Evolutionary conservation across 106 monocot species (phyloP).

Genomic region (Agapanthus africanus): DNA sequence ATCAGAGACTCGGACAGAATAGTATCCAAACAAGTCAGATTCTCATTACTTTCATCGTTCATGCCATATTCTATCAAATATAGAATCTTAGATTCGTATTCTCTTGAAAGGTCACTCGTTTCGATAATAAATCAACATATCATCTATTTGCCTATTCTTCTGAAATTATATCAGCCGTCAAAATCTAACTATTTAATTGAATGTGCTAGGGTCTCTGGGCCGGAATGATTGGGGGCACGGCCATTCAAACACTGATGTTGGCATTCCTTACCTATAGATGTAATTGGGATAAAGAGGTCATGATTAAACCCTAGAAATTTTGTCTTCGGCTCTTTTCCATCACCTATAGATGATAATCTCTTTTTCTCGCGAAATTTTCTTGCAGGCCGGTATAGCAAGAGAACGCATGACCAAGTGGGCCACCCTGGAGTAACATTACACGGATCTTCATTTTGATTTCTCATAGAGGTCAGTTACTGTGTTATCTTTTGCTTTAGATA

Average conservation of each 20-base stretch:
- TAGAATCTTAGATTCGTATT: no score
- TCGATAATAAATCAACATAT: no score
- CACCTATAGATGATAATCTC: background rate
- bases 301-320: background rate
- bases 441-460: no score
- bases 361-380: background rate
- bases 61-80: no score
- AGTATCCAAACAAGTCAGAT: no score
- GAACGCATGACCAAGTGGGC: background rate
- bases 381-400: background rate
- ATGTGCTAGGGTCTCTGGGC: conserved; percentile 61
- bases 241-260: conserved; percentile 58
- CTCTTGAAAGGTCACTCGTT: no score
- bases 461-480: no score
- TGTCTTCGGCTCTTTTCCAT: background rate
- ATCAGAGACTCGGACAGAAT: no score
- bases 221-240: conserved; percentile 85
- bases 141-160: no score
- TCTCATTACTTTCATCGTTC: no score
- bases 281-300: conserved; percentile 77
- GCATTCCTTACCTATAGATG: conserved; percentile 37
- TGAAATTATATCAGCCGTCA: no score
- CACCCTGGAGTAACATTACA: background rate
- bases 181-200: background rate
- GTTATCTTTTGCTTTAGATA: no score